Evolutionary conservation across 306 rosid genomes (phyloP), one percentile per base, ranked within the genome.

Genomic region (Acacia confusa): DNA sequence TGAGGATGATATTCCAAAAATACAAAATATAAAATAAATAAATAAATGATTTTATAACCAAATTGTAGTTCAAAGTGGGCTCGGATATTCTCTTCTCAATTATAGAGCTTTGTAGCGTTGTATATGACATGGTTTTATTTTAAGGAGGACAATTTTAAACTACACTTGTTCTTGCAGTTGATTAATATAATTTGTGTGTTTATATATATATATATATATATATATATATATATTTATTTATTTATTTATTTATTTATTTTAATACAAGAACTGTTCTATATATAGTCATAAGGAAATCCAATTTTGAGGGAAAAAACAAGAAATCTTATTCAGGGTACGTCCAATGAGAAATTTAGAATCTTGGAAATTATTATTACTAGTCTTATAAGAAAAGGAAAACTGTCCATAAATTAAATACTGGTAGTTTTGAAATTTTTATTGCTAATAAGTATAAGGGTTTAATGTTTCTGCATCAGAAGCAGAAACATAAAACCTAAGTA

Each of bases 1-100:
- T 72, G 78, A 81, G 43, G 81, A 40, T 75, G 64, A 44, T 82
- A 4, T 25, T 25, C 6, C 60, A 53, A 53, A 53, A 24, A 24
- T 0, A 7, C 9, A 58, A 22, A 11, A 24, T 2, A n/a, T 20
- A 55, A 20, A 85, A 79, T 75, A 70, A 14, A 2, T 82, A 55
- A 6, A 70, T 20, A n/a, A n/a, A n/a, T 43, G 22, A 3, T 88
- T 89, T 82, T 88, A 90, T 81, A 76, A 84, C 79, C 47, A 75
- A 77, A 74, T 61, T 79, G n/a, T 30, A 82, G 83, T 72, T 77
- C 30, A 76, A 64, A 80, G 66, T 55, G 60, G 58, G n/a, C 9
- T 72, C 73, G 60, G 78, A 72, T 86, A 67, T 36, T 81, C 65
- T 74, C 61, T 75, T 83, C 79, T 80, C 74, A 78, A 78, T 5